Percentiles rank a stretch among this genome's conserved stretches.
These are phyloP conservation scores for Vitellaria paradoxa DNA, from an alignment of 179 eudicot species.

Conservation along the genomic window DNA sequence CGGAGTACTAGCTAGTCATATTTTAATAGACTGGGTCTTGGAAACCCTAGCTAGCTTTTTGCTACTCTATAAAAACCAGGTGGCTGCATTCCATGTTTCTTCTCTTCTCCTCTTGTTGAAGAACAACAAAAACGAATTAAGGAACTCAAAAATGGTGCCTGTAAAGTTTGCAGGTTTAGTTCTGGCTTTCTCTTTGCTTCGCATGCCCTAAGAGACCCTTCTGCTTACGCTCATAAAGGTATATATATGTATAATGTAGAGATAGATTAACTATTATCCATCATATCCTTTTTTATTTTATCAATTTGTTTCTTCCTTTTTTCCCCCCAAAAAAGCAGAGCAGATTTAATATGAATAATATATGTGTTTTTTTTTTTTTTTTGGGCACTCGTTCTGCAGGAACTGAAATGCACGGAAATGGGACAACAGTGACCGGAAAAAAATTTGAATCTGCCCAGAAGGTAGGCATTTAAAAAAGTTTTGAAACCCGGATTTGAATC, in stretches of 20 bases:
- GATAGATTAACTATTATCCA: no score
- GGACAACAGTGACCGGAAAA: background rate
- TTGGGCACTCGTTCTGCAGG: constrained; percentile 11
- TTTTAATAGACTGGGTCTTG: constrained; percentile 18
- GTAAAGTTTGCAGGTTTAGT: constrained; percentile 38
- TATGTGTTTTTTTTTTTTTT: background rate
- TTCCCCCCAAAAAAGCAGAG: background rate
- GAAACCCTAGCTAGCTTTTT: constrained; percentile 44
- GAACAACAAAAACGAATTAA: constrained; percentile 9
- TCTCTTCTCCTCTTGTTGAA: constrained; percentile 20
- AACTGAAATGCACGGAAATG: background rate
- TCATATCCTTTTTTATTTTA: no score
- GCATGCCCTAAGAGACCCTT: constrained; percentile 47
- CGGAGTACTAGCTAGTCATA: no score
- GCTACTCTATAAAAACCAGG: constrained; percentile 43
- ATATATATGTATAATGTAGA: no score
- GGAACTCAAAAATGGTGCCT: constrained; percentile 27
- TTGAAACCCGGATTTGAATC: no score
- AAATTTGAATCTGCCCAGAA: background rate
- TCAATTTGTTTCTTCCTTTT: background rate
- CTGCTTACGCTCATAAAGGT: no score
- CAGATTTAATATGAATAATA: no score
- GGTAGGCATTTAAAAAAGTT: no score
- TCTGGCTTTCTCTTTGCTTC: constrained; percentile 29
- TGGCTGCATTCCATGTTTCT: constrained; percentile 25